phyloP scores from a whole-genome alignment of 2,329 filamentous ascomycete genomes.

The Penicillium sp. region DNA sequence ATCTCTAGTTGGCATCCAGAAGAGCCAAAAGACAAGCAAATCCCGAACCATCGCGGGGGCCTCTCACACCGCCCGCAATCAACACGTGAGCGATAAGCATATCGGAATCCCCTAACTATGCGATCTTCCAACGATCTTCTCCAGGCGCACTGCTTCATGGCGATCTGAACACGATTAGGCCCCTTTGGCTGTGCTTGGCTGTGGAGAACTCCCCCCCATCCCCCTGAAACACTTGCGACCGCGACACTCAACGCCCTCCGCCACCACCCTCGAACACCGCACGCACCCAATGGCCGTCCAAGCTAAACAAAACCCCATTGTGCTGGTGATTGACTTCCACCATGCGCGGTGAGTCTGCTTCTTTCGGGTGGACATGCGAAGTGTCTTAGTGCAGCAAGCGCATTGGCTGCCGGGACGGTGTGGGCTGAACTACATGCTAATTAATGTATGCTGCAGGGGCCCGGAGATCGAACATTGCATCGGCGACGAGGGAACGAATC shows the following conservation, averaged over 20 bases:
- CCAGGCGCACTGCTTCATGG: conserved; percentile 13
- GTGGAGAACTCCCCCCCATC: conserved; percentile 11
- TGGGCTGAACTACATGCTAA: conserved; percentile 10
- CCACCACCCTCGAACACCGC: conserved; percentile 2
- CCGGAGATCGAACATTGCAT: conserved; percentile 95
- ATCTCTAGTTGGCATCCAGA: not conserved
- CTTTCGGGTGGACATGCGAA: not conserved
- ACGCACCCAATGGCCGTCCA: conserved; percentile 31
- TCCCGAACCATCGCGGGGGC: conserved; percentile 6
- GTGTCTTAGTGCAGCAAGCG: not conserved
- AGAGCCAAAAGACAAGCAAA: not conserved
- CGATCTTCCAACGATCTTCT: conserved; percentile 8
- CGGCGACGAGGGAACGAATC: conserved; percentile 74
- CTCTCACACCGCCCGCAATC: conserved; percentile 25
- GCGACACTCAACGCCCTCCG: not conserved
- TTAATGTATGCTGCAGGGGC: conserved; percentile 57
- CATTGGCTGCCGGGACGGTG: not conserved
- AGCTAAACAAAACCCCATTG: conserved; percentile 64
- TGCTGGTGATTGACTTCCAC: conserved; percentile 81
- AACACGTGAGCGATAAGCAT: conserved; percentile 29
- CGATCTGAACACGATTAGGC: not conserved
- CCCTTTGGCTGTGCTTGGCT: conserved; percentile 10
- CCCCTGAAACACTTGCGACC: conserved; percentile 3
- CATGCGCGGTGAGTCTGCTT: conserved; percentile 60
- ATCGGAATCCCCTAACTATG: conserved; percentile 23